Percentiles rank a stretch among this genome's conserved stretches.
Evolutionary conservation across 495 filamentous ascomycete genomes (phyloP).

Genomic region (Darksidea phi): DNA sequence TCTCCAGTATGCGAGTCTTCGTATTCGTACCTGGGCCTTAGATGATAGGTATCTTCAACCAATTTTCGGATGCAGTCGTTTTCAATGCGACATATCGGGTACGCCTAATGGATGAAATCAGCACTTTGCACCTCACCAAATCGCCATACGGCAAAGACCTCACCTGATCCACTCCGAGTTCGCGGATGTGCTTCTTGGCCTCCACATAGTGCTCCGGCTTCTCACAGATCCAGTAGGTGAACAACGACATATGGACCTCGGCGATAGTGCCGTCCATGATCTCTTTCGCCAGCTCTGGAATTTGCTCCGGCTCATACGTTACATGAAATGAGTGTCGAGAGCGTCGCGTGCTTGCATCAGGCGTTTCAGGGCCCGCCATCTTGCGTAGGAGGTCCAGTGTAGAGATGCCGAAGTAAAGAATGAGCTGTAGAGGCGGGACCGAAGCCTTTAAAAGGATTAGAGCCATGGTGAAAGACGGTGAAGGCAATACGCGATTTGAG

Average conservation of each 20-base stretch:
- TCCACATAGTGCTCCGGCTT: conserved; percentile 8
- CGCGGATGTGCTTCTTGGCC: conserved; percentile 17
- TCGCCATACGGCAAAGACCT: not conserved
- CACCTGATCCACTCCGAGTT: conserved; percentile 23
- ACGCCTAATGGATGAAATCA: conserved; percentile 8
- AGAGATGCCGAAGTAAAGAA: too few relatives aligned
- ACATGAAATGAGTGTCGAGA: conserved; percentile 7
- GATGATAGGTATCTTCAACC: not conserved
- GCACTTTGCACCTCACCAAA: not conserved
- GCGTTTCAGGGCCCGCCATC: not conserved
- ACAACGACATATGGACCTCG: conserved; percentile 18
- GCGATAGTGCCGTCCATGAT: conserved; percentile 17
- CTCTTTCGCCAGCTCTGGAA: conserved; percentile 8
- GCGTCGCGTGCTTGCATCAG: not conserved
- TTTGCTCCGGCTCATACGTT: not conserved
- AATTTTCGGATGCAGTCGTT: conserved; percentile 11
- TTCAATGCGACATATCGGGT: conserved; percentile 8
- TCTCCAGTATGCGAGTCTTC: not conserved
- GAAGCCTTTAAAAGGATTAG: too few relatives aligned
- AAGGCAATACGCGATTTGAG: not conserved
- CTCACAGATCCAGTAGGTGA: conserved; percentile 18
- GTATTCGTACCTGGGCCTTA: conserved; percentile 19
- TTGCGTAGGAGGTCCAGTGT: too few relatives aligned
- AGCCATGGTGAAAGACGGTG: too few relatives aligned
- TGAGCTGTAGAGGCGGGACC: too few relatives aligned